A percentile compares a stretch with the other conserved stretches of the same genome.
These are phyloP conservation scores for Closterium sp. DNA, from an alignment of 139 green algal species.

Conservation along the genomic window DNA sequence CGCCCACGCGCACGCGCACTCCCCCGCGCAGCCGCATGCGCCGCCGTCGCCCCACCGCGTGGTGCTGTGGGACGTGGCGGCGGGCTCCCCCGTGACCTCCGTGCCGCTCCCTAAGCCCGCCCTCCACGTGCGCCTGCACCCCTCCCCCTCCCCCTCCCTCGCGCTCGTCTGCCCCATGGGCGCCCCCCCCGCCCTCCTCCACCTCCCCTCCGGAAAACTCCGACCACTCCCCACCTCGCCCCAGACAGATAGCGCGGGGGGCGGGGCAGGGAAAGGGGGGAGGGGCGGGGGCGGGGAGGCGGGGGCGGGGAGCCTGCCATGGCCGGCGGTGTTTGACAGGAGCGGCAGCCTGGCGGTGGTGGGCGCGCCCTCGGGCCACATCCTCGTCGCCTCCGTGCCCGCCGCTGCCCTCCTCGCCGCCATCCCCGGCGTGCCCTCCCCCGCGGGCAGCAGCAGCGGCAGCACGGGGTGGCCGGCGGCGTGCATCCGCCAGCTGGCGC, in stretches of 20 bases:
- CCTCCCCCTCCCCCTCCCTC: slow-evolving; percentile 14
- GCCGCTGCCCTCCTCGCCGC: neutral
- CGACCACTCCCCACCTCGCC: neutral
- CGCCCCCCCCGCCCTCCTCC: slow-evolving; percentile 58
- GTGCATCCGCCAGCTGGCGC: slow-evolving; percentile 59
- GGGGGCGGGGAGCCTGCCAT: neutral
- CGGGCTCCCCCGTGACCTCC: neutral
- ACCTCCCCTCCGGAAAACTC: slow-evolving; percentile 28
- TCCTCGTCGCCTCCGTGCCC: neutral
- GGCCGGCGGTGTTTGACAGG: neutral
- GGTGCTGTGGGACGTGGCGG: slow-evolving; percentile 68
- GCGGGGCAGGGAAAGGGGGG: neutral
- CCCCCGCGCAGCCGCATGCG: neutral
- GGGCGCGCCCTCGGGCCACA: neutral
- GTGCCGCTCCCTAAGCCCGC: slow-evolving; percentile 6
- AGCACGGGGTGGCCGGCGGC: neutral
- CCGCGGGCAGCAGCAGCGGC: neutral
- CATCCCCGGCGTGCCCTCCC: neutral
- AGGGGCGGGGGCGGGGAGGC: neutral
- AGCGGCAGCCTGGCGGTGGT: neutral
- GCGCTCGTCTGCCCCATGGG: slow-evolving; percentile 54
- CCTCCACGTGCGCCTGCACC: slow-evolving; percentile 40
- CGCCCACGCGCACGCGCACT: neutral
- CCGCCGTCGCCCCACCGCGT: slow-evolving; percentile 53
- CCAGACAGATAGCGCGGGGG: neutral